A percentile compares a stretch with the other conserved stretches of the same genome.
Conservation (phyloP, 2,329 filamentous ascomycete species). For the Fusarium oxysporum region DNA sequence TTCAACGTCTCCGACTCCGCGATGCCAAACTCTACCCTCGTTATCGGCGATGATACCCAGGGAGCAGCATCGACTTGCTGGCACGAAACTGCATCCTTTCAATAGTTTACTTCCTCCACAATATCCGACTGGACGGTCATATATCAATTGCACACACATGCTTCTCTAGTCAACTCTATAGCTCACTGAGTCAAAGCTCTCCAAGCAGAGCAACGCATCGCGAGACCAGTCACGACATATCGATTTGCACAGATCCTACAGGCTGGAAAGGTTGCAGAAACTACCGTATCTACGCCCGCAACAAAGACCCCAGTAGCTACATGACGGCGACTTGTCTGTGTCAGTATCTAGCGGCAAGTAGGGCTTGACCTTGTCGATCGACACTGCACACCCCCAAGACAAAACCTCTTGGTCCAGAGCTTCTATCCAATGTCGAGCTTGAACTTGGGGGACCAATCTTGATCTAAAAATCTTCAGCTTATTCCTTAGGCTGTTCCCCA, state of each 20-base stretch:
- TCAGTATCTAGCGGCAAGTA: conserved; percentile 11
- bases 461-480: conserved; percentile 2
- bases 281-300: conserved; percentile 18
- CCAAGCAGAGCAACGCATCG: conserved; percentile 5
- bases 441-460: background rate
- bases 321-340: conserved; percentile 7
- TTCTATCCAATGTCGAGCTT: conserved; percentile 16
- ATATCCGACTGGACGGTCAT: conserved; percentile 9
- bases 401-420: background rate
- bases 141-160: background rate
- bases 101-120: background rate
- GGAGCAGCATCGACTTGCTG: background rate
- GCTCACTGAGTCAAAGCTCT: conserved; percentile 3
- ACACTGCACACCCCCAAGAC: conserved; percentile 8
- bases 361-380: conserved; percentile 11
- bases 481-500: background rate
- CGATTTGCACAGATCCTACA: conserved; percentile 15
- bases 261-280: conserved; percentile 13
- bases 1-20: background rate
- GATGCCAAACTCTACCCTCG: background rate
- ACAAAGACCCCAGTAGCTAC: background rate
- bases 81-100: background rate
- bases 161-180: background rate
- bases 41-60: background rate
- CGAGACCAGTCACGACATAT: background rate